A percentile compares a stretch with the other conserved stretches of the same genome.
phyloP scores from a whole-genome alignment of 2,329 filamentous ascomycete species.

The Colletotrichum sp. region DNA sequence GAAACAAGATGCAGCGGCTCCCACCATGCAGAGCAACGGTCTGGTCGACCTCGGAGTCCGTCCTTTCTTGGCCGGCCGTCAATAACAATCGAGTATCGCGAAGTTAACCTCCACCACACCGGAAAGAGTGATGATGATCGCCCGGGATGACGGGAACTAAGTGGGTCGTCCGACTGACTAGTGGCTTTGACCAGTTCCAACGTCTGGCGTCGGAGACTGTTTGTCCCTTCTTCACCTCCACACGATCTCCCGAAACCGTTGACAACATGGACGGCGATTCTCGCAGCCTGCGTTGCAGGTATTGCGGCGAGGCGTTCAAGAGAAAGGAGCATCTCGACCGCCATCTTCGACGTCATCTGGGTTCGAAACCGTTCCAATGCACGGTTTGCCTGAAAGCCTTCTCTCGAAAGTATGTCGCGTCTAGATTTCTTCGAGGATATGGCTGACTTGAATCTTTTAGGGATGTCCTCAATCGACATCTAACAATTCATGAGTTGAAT shows the following conservation, averaged over 20 bases:
- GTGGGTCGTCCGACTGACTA: neutral
- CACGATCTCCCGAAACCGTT: neutral
- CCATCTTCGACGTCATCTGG: neutral
- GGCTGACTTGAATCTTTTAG: neutral
- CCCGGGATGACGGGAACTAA: neutral
- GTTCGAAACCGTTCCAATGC: neutral
- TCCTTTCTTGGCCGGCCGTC: neutral
- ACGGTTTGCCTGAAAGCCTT: neutral
- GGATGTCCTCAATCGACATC: neutral
- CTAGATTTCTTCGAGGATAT: accelerated
- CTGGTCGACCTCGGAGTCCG: neutral
- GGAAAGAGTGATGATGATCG: neutral
- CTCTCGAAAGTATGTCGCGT: neutral
- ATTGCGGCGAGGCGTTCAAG: neutral
- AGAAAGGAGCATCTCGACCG: neutral
- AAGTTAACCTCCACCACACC: neutral
- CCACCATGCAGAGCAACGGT: neutral
- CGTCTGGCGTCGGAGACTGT: neutral
- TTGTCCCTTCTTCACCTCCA: neutral
- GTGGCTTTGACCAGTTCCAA: neutral
- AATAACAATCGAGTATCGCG: neutral
- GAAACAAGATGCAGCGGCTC: neutral
- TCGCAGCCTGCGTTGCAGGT: neutral
- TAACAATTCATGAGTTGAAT: neutral
- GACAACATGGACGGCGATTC: neutral